These are phyloP conservation scores for Tulasnella sp. DNA, from an alignment of 768 basidiomycete species.

Conservation along the genomic window DNA sequence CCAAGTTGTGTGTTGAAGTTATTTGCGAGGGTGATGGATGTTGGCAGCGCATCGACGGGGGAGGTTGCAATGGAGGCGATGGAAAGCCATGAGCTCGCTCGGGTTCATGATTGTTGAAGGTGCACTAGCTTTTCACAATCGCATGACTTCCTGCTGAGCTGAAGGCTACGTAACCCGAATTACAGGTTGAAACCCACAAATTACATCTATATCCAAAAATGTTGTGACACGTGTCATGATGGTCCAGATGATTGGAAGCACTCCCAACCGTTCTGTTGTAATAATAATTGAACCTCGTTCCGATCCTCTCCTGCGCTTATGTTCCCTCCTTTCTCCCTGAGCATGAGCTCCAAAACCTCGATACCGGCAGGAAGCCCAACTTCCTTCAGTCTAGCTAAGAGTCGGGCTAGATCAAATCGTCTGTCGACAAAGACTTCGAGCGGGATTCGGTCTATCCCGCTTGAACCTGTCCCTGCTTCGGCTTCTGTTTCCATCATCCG, in stretches of 20 bases:
- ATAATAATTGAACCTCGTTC: not conserved
- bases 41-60: not conserved
- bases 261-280: not conserved
- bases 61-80: slow-evolving; percentile 3
- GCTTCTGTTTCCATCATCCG: not conserved
- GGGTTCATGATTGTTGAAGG: no score
- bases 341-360: not conserved
- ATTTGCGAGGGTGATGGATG: slow-evolving; percentile 4
- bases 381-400: not conserved
- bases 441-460: not conserved
- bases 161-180: no score
- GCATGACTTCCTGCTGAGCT: no score
- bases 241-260: not conserved
- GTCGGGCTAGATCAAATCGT: not conserved
- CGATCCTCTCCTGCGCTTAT: not conserved
- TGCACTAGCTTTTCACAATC: no score
- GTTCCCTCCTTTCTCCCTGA: not conserved
- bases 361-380: not conserved
- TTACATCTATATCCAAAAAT: not conserved
- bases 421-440: not conserved
- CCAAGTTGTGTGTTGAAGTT: not conserved
- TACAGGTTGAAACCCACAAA: not conserved
- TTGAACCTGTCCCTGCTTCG: not conserved
- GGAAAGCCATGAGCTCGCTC: not conserved
- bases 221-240: not conserved